A percentile compares a stretch with the other conserved stretches of the same genome.
phyloP scores from a whole-genome alignment of 805 yeast genomes.

The Allodekkera sacchari region DNA sequence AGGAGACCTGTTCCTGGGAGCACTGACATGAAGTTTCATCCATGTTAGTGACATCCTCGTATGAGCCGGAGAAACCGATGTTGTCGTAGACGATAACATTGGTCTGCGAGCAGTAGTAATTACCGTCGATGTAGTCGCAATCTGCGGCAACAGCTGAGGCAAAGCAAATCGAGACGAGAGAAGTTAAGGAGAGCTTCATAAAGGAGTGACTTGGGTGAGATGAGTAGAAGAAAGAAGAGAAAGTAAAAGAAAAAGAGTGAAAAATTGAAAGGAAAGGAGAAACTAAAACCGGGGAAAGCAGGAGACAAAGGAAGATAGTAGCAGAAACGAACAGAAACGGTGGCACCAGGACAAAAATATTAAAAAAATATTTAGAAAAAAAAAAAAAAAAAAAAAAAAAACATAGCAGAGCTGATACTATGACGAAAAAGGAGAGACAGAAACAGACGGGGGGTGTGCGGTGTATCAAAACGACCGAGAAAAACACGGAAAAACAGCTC shows the following conservation, averaged over 20 bases:
- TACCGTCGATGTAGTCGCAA: slow-evolving; percentile 47
- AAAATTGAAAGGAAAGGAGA: slow-evolving; percentile 2
- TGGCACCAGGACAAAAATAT: too few species aligned
- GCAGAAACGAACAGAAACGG: too few species aligned
- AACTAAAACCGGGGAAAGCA: background rate
- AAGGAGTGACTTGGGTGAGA: slow-evolving; percentile 7
- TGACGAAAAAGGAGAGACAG: too few species aligned
- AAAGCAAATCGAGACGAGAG: slow-evolving; percentile 15
- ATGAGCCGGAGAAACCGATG: slow-evolving; percentile 82
- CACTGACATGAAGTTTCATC: slow-evolving; percentile 53
- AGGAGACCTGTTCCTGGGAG: slow-evolving; percentile 44
- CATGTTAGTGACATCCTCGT: slow-evolving; percentile 67
- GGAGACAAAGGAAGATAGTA: background rate
- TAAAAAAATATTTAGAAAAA: too few species aligned
- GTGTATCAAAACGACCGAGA: too few species aligned
- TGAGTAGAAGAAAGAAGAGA: background rate
- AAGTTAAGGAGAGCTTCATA: background rate
- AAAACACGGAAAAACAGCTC: too few species aligned
- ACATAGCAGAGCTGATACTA: too few species aligned
- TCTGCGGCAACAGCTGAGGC: slow-evolving; percentile 15
- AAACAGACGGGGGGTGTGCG: too few species aligned
- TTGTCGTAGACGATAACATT: slow-evolving; percentile 45
- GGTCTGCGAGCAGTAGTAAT: slow-evolving; percentile 75
- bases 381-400: too few species aligned
- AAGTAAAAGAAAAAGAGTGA: background rate